Percentiles rank a stretch among this genome's conserved stretches.
phyloP scores from a whole-genome alignment of 345 rosid species.

The Trapa bicornis region DNA sequence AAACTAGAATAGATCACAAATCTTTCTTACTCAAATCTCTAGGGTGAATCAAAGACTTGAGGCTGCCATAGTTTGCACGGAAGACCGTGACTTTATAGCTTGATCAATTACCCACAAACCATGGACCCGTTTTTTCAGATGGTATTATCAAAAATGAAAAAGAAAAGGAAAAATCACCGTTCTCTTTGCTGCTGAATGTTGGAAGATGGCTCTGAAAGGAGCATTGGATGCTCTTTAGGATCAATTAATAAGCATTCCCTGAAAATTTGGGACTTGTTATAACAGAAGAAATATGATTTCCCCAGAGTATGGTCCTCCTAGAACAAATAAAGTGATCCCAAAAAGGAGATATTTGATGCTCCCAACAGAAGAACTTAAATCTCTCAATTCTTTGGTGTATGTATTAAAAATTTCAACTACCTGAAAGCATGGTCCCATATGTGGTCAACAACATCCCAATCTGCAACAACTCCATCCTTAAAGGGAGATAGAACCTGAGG shows the following conservation, averaged over 20 bases:
- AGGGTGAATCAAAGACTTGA: not conserved
- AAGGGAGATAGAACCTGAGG: slow-evolving; percentile 70
- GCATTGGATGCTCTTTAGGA: slow-evolving; percentile 92
- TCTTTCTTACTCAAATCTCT: not conserved
- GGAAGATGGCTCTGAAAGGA: slow-evolving; percentile 87
- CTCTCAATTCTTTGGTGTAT: too few species aligned
- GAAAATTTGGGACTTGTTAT: not conserved
- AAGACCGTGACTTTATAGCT: not conserved
- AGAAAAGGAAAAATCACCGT: slow-evolving; percentile 28
- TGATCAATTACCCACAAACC: not conserved
- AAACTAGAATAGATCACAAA: not conserved
- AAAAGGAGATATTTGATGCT: not conserved
- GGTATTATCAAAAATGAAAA: not conserved
- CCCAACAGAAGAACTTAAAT: not conserved
- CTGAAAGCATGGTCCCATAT: slow-evolving; percentile 97
- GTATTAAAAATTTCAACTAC: slow-evolving; percentile 16
- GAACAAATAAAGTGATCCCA: not conserved
- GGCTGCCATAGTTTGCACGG: not conserved
- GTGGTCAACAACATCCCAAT: slow-evolving; percentile 89
- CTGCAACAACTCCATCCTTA: slow-evolving; percentile 85
- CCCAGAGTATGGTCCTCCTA: not conserved
- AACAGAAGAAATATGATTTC: not conserved
- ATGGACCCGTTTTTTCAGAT: not conserved
- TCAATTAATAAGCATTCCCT: slow-evolving; percentile 80
- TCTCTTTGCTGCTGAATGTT: slow-evolving; percentile 90